Evolutionary conservation across 768 basidiomycete genomes (phyloP).

Genomic region (Astraeus odoratus): DNA sequence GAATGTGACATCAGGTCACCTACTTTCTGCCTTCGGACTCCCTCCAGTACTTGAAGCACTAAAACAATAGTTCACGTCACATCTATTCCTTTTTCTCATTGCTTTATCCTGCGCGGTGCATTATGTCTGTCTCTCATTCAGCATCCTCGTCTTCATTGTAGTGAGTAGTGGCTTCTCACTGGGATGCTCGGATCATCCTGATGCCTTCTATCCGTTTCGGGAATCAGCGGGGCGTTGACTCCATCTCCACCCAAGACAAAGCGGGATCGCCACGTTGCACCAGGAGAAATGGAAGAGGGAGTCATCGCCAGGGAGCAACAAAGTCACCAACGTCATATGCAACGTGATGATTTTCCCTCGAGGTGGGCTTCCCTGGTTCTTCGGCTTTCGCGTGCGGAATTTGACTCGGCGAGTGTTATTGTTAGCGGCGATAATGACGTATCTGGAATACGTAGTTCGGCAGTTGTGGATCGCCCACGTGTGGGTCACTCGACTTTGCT

Average conservation of each 20-base stretch:
- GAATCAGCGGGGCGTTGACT: slow-evolving; percentile 20
- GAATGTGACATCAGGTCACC: not conserved
- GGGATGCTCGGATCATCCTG: not conserved
- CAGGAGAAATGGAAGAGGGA: slow-evolving; percentile 14
- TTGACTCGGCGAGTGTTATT: not conserved
- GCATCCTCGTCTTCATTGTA: slow-evolving; percentile 21
- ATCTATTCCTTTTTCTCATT: slow-evolving; percentile 4
- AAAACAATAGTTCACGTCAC: slow-evolving; percentile 2
- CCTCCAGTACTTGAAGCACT: not conserved
- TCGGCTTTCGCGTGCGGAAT: not conserved
- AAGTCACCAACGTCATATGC: slow-evolving; percentile 8
- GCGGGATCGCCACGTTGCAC: slow-evolving; percentile 17
- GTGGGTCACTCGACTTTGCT: slow-evolving; percentile 12
- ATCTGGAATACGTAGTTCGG: slow-evolving; percentile 8
- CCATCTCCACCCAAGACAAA: slow-evolving; percentile 18
- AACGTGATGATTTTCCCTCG: slow-evolving; percentile 30
- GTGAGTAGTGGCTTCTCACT: slow-evolving; percentile 8
- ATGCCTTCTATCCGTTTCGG: slow-evolving; percentile 4
- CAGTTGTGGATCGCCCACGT: slow-evolving; percentile 18
- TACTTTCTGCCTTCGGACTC: not conserved
- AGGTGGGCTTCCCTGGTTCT: slow-evolving; percentile 15
- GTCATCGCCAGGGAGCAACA: slow-evolving; percentile 20
- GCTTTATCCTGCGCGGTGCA: not conserved
- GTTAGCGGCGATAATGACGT: not conserved
- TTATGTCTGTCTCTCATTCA: slow-evolving; percentile 21